These are phyloP conservation scores for Paraphaeosphaeria minitans DNA, from an alignment of 2,329 filamentous ascomycete genomes.

Conservation along the genomic window DNA sequence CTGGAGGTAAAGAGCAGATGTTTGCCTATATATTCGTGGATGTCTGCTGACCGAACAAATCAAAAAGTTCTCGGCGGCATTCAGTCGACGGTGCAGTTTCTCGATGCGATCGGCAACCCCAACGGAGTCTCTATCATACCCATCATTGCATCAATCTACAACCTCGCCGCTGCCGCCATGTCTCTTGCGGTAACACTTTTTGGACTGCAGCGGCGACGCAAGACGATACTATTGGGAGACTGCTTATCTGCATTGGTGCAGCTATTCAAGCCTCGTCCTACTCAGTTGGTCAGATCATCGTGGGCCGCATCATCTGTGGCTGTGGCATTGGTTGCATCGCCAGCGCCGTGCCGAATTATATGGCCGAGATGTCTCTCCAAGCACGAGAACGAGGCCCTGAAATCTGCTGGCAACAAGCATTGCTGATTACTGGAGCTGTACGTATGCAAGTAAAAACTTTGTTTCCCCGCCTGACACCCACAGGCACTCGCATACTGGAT, in stretches of 20 bases:
- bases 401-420: slow-evolving; percentile 52
- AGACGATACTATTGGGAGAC: slow-evolving; percentile 53
- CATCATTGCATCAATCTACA: slow-evolving; percentile 19
- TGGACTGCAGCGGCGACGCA: slow-evolving; percentile 55
- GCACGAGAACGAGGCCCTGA: slow-evolving; percentile 44
- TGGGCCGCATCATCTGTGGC: slow-evolving; percentile 52
- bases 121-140: slow-evolving; percentile 18
- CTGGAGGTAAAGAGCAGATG: too few species aligned
- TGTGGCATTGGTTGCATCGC: slow-evolving; percentile 54
- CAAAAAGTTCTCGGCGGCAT: slow-evolving; percentile 17
- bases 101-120: slow-evolving; percentile 13
- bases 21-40: too few species aligned
- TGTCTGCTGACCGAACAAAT: too few species aligned
- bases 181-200: slow-evolving; percentile 50
- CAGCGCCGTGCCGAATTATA: slow-evolving; percentile 48
- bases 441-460: too few species aligned
- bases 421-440: slow-evolving; percentile 53
- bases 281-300: slow-evolving; percentile 53
- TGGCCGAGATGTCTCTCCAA: slow-evolving; percentile 22
- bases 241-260: slow-evolving; percentile 52
- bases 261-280: slow-evolving; percentile 52
- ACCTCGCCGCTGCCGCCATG: slow-evolving; percentile 44
- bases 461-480: too few species aligned
- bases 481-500: slow-evolving; percentile 54
- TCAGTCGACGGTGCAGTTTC: slow-evolving; percentile 13